Base-by-base conservation (phyloP, 495 filamentous ascomycete species). In the Podospora pseudoanserina region DNA sequence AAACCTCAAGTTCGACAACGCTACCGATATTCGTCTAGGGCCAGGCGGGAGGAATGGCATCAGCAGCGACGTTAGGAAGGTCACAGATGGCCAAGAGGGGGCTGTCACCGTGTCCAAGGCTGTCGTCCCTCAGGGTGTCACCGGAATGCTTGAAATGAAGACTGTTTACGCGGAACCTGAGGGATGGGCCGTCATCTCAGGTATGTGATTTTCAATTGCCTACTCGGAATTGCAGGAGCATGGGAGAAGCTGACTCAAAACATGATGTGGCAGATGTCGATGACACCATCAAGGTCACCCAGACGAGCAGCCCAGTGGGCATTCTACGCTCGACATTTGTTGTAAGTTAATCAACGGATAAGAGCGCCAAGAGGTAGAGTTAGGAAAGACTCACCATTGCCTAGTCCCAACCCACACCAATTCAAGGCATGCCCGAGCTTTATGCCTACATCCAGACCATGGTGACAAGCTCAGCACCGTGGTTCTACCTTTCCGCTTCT, bases 401-500 rank as follows among this genome's bases (percentile, higher is more conserved):
- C 9, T 66, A 71, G 72, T 73, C 70, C n/a, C 81, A 87, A 20
- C 89, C 92, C 0, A 78, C 85, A 61, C 87, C 92, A 2, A 87
- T 94, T 18, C 65, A 80, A 0, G 93, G 90, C 28, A 97, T 97
- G 93, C 91, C 93, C 0, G 87, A 92, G 72, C 81, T 97, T 2
- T 98, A 98, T 78, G 71, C 73, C 23, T 79, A 87, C 65, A 82
- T 95, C 30, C 80, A 88, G 61, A 75, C 79, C 13, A 70, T 85
- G 64, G 71, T 83, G 26, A 83, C 90, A 4, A 67, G 83, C 4
- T 75, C 79, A 2, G 89, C 94, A 11, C 84, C 91, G 1, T 97
- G 90, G 86, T 97, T 95, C 79, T 98, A 98, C 79, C 86, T 98
- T 62, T 96, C 92, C 4, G 94, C 94, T 1, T 96, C 92, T 2